These are phyloP conservation scores for Austroboletus niveus DNA, from an alignment of 1,284 basidiomycete species.

Conservation along the genomic window DNA sequence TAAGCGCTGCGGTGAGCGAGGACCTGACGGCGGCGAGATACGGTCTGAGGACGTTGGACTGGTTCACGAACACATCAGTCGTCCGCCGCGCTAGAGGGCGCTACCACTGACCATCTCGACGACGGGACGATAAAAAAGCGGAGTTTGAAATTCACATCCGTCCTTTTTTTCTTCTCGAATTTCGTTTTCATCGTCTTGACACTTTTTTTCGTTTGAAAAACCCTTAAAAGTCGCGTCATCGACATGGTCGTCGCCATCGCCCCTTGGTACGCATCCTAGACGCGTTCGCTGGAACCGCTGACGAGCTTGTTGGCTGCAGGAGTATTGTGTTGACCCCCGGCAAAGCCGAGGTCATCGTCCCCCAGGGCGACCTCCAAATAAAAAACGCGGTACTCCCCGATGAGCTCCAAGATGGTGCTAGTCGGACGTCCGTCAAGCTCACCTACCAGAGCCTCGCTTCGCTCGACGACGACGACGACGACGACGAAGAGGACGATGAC, in stretches of 20 bases:
- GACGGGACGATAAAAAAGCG: slow-evolving; percentile 30
- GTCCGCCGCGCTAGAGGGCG: neutral
- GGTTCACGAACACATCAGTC: slow-evolving; percentile 15
- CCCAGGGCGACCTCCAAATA: slow-evolving; percentile 74
- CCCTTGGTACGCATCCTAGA: slow-evolving; percentile 50
- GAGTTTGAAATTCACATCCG: slow-evolving; percentile 33
- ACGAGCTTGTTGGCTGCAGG: slow-evolving; percentile 39
- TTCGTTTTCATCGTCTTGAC: neutral
- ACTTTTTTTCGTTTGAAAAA: neutral
- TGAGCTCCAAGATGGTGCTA: slow-evolving; percentile 59
- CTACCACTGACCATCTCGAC: slow-evolving; percentile 46
- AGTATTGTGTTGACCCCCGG: slow-evolving; percentile 62
- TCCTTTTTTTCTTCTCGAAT: too few relatives aligned
- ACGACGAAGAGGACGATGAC: slow-evolving; percentile 48
- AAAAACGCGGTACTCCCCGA: slow-evolving; percentile 85
- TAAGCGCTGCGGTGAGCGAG: slow-evolving; percentile 95
- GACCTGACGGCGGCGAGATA: slow-evolving; percentile 96
- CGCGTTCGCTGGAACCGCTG: neutral
- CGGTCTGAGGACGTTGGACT: slow-evolving; percentile 86
- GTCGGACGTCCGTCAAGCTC: slow-evolving; percentile 80
- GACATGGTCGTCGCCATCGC: slow-evolving; percentile 60
- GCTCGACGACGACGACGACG: slow-evolving; percentile 46
- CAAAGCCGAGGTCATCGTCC: slow-evolving; percentile 58
- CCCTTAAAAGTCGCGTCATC: neutral
- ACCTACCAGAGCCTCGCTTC: slow-evolving; percentile 50